Conservation (phyloP, 1,284 basidiomycete genomes). For the Termitomyces sp. region DNA sequence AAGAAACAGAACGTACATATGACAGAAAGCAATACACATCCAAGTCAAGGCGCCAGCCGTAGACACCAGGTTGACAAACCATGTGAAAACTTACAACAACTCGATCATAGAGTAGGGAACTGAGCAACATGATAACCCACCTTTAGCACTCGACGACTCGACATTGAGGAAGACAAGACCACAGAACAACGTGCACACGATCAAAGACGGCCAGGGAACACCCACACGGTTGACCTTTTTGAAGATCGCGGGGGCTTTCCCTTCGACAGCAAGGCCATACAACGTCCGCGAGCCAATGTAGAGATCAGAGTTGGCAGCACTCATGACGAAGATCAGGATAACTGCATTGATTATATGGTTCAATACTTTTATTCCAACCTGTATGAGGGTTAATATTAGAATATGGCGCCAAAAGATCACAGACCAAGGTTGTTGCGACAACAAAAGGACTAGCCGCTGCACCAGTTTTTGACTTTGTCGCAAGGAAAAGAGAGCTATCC, state of each 20-base stretch:
- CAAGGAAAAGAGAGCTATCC: slow-evolving; percentile 47
- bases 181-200: slow-evolving; percentile 56
- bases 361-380: slow-evolving; percentile 67
- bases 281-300: slow-evolving; percentile 71
- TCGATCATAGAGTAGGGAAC: slow-evolving; percentile 9
- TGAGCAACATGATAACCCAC: slow-evolving; percentile 23
- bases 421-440: slow-evolving; percentile 47
- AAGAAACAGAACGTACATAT: slow-evolving; percentile 44
- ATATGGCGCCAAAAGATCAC: slow-evolving; percentile 16
- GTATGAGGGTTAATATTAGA: not conserved
- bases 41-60: slow-evolving; percentile 70
- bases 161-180: slow-evolving; percentile 61
- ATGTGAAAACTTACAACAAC: slow-evolving; percentile 49
- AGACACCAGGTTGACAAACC: slow-evolving; percentile 68
- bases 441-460: slow-evolving; percentile 77
- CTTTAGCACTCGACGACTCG: slow-evolving; percentile 46
- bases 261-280: slow-evolving; percentile 64
- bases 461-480: slow-evolving; percentile 55
- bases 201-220: slow-evolving; percentile 50
- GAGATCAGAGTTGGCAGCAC: slow-evolving; percentile 68
- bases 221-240: slow-evolving; percentile 55
- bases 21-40: slow-evolving; percentile 66
- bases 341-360: slow-evolving; percentile 60
- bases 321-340: slow-evolving; percentile 71
- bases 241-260: slow-evolving; percentile 56